Percentiles rank a stretch among this genome's conserved stretches.
Evolutionary conservation across 192 early-diverging fungal species (phyloP).

Genomic region (Linnemannia hyalina): DNA sequence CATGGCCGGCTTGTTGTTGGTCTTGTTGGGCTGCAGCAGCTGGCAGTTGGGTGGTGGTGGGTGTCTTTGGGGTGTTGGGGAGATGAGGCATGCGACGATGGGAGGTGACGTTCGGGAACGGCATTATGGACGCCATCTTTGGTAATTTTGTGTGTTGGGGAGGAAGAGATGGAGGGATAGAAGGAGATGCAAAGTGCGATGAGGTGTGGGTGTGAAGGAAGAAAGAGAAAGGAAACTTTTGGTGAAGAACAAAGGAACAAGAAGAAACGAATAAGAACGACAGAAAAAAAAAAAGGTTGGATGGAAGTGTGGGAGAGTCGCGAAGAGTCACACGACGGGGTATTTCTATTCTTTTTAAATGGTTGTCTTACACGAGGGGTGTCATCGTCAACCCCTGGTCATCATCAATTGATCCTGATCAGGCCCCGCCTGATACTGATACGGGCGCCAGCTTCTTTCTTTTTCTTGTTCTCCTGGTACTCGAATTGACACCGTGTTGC

Average conservation of each 20-base stretch:
- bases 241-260: neutral
- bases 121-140: constrained; percentile 46
- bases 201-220: neutral
- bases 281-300: neutral
- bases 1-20: neutral
- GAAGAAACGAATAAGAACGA: neutral
- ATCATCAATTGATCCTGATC: neutral
- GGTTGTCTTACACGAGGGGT: neutral
- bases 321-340: neutral
- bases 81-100: constrained; percentile 48
- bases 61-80: constrained; percentile 11
- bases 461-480: neutral
- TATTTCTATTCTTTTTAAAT: neutral
- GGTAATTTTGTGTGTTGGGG: neutral
- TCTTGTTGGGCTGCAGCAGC: constrained; percentile 11
- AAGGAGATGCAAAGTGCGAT: neutral
- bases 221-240: neutral
- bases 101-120: constrained; percentile 44
- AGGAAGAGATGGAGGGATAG: neutral
- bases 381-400: neutral
- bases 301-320: neutral
- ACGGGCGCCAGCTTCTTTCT: neutral
- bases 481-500: neutral
- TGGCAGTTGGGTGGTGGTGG: neutral
- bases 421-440: neutral